These are phyloP conservation scores for Pyricularia grisea DNA, from an alignment of 2,329 filamentous ascomycete species.

Conservation along the genomic window DNA sequence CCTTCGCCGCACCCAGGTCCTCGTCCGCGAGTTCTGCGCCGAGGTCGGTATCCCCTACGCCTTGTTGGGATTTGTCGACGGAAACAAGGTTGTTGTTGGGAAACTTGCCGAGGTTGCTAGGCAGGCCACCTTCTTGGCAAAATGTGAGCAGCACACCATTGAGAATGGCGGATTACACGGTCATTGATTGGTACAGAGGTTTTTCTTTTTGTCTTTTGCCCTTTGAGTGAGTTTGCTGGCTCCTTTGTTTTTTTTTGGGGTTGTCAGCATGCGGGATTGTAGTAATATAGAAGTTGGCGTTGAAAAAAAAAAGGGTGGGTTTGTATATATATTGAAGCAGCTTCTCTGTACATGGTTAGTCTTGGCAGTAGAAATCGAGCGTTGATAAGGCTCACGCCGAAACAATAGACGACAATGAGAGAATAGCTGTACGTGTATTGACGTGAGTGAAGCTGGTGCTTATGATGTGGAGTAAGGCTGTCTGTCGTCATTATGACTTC, in stretches of 20 bases:
- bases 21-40: slow-evolving; percentile 72
- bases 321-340: not conserved
- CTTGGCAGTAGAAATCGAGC: not conserved
- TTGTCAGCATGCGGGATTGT: not conserved
- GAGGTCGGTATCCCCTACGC: slow-evolving; percentile 81
- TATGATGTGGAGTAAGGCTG: too few relatives aligned
- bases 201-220: not conserved
- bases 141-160: slow-evolving; percentile 49
- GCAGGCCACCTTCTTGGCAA: slow-evolving; percentile 67
- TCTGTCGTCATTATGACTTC: too few relatives aligned
- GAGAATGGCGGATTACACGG: not conserved
- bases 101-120: slow-evolving; percentile 68
- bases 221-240: not conserved
- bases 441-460: too few relatives aligned
- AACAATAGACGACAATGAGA: too few relatives aligned
- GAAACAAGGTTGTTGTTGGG: slow-evolving; percentile 72
- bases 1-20: slow-evolving; percentile 61
- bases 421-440: too few relatives aligned
- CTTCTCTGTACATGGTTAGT: not conserved
- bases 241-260: not conserved
- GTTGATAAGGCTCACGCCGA: too few relatives aligned
- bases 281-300: not conserved
- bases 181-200: not conserved
- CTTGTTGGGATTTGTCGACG: slow-evolving; percentile 74
- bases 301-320: too few relatives aligned